Evolutionary conservation across 805 yeast species (phyloP).

Genomic region (Yarrowia divulgata): DNA sequence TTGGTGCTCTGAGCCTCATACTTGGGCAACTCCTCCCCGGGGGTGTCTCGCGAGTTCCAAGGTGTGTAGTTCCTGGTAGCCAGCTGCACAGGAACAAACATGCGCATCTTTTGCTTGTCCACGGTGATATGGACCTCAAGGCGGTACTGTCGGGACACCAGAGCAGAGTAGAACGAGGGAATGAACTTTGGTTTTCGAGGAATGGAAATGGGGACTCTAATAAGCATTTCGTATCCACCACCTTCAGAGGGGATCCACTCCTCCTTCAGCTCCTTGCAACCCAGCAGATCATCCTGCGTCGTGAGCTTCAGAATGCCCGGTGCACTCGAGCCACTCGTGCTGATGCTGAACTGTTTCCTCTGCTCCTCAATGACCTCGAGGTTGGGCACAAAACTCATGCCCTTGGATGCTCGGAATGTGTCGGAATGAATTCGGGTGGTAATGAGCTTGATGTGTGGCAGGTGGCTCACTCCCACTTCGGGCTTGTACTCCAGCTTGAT

Average conservation of each 20-base stretch:
- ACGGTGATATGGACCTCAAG: slow-evolving; percentile 23
- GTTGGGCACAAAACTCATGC: slow-evolving; percentile 37
- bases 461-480: slow-evolving; percentile 6
- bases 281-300: slow-evolving; percentile 21
- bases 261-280: slow-evolving; percentile 28
- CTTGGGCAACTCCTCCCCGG: slow-evolving; percentile 37
- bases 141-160: slow-evolving; percentile 38
- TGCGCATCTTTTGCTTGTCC: slow-evolving; percentile 17
- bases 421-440: slow-evolving; percentile 36
- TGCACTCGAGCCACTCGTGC: not conserved
- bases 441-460: slow-evolving; percentile 21
- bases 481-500: slow-evolving; percentile 35
- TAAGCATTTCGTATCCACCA: slow-evolving; percentile 18
- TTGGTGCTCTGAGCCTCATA: slow-evolving; percentile 25
- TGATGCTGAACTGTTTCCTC: slow-evolving; percentile 10
- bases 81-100: slow-evolving; percentile 37
- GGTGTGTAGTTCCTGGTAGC: slow-evolving; percentile 37
- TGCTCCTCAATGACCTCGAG: slow-evolving; percentile 35
- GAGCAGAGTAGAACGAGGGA: slow-evolving; percentile 37
- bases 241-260: slow-evolving; percentile 1
- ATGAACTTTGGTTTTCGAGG: slow-evolving; percentile 38
- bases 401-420: slow-evolving; percentile 31
- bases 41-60: slow-evolving; percentile 25
- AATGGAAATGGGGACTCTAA: slow-evolving; percentile 13
- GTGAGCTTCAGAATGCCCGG: slow-evolving; percentile 29